These are phyloP conservation scores for Trapa incisa DNA, from an alignment of 345 rosid genomes.

Conservation along the genomic window DNA sequence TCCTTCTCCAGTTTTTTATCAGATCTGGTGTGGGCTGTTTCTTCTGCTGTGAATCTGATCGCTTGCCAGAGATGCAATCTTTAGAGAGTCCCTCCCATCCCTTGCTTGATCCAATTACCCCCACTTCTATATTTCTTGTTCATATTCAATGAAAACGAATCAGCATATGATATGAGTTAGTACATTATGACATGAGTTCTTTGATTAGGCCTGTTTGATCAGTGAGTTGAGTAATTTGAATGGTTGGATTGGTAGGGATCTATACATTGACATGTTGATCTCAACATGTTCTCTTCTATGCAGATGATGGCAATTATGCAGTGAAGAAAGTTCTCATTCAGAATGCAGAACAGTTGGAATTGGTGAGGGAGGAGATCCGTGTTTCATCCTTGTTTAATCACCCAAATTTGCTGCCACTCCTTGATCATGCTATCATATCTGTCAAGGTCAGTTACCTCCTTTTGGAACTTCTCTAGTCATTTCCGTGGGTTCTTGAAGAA, in stretches of 20 bases:
- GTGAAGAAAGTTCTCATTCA: slow-evolving; percentile 92
- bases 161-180: not conserved
- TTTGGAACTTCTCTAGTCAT: not conserved
- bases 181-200: not conserved
- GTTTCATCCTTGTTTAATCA: slow-evolving; percentile 83
- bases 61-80: not conserved
- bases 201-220: not conserved
- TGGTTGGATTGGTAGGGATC: not conserved
- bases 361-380: slow-evolving; percentile 85
- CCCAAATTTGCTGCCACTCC: slow-evolving; percentile 83
- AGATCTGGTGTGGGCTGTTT: not conserved
- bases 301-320: slow-evolving; percentile 86
- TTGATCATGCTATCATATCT: slow-evolving; percentile 86
- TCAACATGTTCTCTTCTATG: slow-evolving; percentile 4
- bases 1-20: not conserved
- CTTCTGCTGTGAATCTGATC: not conserved
- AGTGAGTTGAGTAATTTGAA: not conserved
- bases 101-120: not conserved
- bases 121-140: not conserved
- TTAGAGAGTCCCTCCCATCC: not conserved
- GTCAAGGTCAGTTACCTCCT: slow-evolving; percentile 44
- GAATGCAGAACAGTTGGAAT: slow-evolving; percentile 66
- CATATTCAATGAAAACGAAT: not conserved
- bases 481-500: too few relatives aligned
- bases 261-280: not conserved